Base-by-base conservation (phyloP, 352 stramenopile genomes). In the Pythium phragmiticola region DNA sequence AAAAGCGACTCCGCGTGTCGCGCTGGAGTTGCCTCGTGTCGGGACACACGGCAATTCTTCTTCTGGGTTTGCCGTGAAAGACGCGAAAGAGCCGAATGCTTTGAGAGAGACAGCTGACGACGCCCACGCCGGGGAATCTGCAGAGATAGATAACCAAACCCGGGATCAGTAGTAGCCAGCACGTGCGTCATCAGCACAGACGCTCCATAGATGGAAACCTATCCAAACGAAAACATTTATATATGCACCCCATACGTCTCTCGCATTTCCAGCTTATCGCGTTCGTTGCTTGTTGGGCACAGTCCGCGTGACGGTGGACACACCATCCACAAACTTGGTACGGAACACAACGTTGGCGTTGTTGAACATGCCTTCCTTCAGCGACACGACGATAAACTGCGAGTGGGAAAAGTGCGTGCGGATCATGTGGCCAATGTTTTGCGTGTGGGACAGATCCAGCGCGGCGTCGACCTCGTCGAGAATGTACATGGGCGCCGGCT, bases 291-390 rank as follows among this genome's bases (percentile, higher is more conserved):
- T 92, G 17, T 68, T 69, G 6, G 87, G 87, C 43, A 94, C 78
- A 3, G 96, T 99, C 50, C 98, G 77, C n/a, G 90, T 90, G 3
- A 99, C 97, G 19, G 98, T 98, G n/a, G 96, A 99, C 39, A 99
- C 91, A 34, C 98, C 98, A 73, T 99, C 98, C n/a, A 99, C 96
- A 68, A 99, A 99, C 77, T 99, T 99, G 33, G 98, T 99, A 51
- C 97, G 86, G 83, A 99, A 99, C 53, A 99, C 98, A 7, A 99
- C 97, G 77, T 99, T 99, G 12, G 98, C 98, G 74, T 99, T 99
- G 82, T 99, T 99, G 83, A 99, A 99, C 98, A 99, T 99, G 48
- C 98, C 98, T 82, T 99, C 97, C 77, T 99, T 99, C 19, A 99
- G 78, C 30, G 95, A 99, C 19, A 99, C 98, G 57, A 99, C 97